Percentiles rank a stretch among this genome's conserved stretches.
Evolutionary conservation across 805 yeast genomes (phyloP).

Genomic region (Pichia cephalocereana): DNA sequence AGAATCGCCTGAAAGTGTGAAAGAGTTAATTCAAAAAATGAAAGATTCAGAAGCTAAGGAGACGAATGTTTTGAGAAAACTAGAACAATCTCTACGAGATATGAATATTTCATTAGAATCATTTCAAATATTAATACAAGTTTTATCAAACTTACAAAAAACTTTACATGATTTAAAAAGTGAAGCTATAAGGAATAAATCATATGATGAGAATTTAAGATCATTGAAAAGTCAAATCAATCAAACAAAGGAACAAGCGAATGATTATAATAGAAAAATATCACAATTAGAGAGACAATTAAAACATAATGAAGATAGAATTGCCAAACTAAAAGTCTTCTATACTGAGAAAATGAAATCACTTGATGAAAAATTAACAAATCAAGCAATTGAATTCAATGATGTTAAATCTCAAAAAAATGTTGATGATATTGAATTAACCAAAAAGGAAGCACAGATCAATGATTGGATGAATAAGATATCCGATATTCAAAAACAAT

Average conservation of each 20-base stretch:
- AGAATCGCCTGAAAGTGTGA: slow-evolving; percentile 49
- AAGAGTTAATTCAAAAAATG: slow-evolving; percentile 45
- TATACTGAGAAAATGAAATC: slow-evolving; percentile 36
- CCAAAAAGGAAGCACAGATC: slow-evolving; percentile 39
- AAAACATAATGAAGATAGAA: slow-evolving; percentile 38
- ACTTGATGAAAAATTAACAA: slow-evolving; percentile 33
- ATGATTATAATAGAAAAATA: slow-evolving; percentile 34
- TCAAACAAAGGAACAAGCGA: slow-evolving; percentile 31
- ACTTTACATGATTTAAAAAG: slow-evolving; percentile 41
- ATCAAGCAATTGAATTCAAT: slow-evolving; percentile 37
- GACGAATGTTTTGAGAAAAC: slow-evolving; percentile 27
- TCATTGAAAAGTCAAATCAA: slow-evolving; percentile 27
- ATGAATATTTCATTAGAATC: slow-evolving; percentile 48
- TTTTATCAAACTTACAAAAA: slow-evolving; percentile 32
- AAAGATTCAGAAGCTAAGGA: slow-evolving; percentile 34
- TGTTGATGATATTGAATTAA: slow-evolving; percentile 39
- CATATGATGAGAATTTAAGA: slow-evolving; percentile 17
- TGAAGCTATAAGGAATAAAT: slow-evolving; percentile 36
- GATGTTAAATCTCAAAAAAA: slow-evolving; percentile 40
- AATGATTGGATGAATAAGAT: slow-evolving; percentile 28
- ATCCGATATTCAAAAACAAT: slow-evolving; percentile 31
- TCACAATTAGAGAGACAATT: slow-evolving; percentile 44
- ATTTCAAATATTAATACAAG: slow-evolving; percentile 42
- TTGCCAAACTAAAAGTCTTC: slow-evolving; percentile 34
- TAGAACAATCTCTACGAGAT: slow-evolving; percentile 42